Conservation (phyloP, 768 basidiomycete genomes). For the Cyclocybe aegerita region DNA sequence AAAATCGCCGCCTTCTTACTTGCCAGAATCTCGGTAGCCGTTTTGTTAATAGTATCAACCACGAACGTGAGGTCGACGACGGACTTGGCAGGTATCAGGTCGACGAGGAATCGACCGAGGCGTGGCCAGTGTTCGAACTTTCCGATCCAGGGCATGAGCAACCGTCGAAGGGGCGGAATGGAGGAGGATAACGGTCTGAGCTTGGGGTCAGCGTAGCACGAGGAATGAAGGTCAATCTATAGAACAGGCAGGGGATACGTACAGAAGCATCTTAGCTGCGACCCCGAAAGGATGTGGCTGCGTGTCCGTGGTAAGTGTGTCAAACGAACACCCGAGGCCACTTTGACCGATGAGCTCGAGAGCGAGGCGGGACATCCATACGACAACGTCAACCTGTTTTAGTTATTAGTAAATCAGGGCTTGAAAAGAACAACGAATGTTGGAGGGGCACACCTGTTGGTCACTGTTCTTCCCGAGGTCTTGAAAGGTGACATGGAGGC, state of each 20-base stretch:
- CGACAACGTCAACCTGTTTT: constrained; percentile 31
- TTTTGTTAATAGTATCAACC: constrained; percentile 31
- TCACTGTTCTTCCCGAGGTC: constrained; percentile 25
- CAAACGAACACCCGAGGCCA: constrained; percentile 45
- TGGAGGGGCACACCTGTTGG: constrained; percentile 20
- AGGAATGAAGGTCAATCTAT: background rate
- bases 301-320: constrained; percentile 32
- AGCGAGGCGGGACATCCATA: constrained; percentile 42
- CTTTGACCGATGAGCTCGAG: constrained; percentile 51
- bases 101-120: constrained; percentile 33
- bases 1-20: constrained; percentile 34
- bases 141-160: constrained; percentile 14
- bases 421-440: background rate
- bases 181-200: constrained; percentile 10
- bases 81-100: constrained; percentile 27
- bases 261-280: constrained; percentile 31
- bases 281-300: constrained; percentile 28
- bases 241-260: constrained; percentile 6
- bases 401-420: background rate
- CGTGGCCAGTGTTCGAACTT: constrained; percentile 23
- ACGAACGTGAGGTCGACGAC: constrained; percentile 30
- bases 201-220: constrained; percentile 1
- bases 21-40: constrained; percentile 33
- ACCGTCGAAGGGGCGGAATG: constrained; percentile 3
- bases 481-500: constrained; percentile 28